Evolutionary conservation across 805 yeast genomes (phyloP).

Genomic region (Candida pseudofarinosa): DNA sequence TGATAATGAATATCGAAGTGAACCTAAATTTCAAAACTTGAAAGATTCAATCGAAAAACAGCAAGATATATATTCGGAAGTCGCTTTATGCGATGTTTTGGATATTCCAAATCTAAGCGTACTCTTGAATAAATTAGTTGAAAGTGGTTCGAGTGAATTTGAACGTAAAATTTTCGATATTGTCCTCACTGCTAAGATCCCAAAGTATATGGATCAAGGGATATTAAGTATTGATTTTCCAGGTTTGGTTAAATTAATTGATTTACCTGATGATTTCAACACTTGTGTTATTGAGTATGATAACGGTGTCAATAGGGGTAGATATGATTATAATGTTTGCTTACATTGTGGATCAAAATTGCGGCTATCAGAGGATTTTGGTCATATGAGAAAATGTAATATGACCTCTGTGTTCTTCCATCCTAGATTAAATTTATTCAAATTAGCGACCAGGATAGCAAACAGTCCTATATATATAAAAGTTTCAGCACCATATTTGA

Average conservation of each 20-base stretch:
- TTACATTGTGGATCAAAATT: constrained; percentile 29
- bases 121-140: constrained; percentile 10
- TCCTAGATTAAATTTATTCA: constrained; percentile 22
- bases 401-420: constrained; percentile 22
- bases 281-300: constrained; percentile 22
- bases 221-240: constrained; percentile 44
- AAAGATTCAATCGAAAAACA: constrained; percentile 13
- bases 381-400: constrained; percentile 26
- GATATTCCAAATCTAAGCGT: constrained; percentile 20
- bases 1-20: constrained; percentile 20
- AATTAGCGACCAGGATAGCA: constrained; percentile 22
- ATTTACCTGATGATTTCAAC: constrained; percentile 44
- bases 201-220: constrained; percentile 18
- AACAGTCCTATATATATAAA: constrained; percentile 22
- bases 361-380: constrained; percentile 18
- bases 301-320: constrained; percentile 8
- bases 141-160: constrained; percentile 7
- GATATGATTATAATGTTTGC: constrained; percentile 26
- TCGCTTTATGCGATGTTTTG: constrained; percentile 21
- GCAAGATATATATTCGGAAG: constrained; percentile 14
- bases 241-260: constrained; percentile 49
- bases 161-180: constrained; percentile 21
- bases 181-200: constrained; percentile 22
- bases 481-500: constrained; percentile 66
- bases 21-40: constrained; percentile 13